Evolutionary conservation across 225 moss, liverwort and hornwort genomes (phyloP), one percentile per base, ranked within the genome.

Genomic region (Takakia lepidozioides): DNA sequence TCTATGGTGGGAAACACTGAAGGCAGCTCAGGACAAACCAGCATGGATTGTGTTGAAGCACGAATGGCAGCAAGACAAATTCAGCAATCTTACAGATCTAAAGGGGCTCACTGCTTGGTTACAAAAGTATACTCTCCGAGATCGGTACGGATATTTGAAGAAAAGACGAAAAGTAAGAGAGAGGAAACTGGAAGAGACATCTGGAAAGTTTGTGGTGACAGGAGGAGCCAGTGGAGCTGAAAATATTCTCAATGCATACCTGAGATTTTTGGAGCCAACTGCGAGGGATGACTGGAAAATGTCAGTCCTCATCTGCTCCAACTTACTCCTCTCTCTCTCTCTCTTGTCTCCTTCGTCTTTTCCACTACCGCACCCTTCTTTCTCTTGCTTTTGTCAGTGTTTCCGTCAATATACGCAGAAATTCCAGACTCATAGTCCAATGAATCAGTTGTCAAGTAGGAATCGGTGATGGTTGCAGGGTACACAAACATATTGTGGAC

Each of bases 211-310:
- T 52, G 56, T 64, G 18, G 19, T 73, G 24, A 74, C 41, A 49
- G 84, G 78, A 63, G 95, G 85, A 67, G 87, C 80, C 25, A 80
- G 73, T 48, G 85, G 75, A 60, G 95, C 85, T 23, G 62, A 80
- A 40, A 74, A 67, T 19, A 54, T 71, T 46, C 64, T 98, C 19
- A 70, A 70, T 56, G 64, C 36, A 28, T 98, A 87, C 36, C 38
- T 98, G 38, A 72, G 60, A 48, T 72, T 70, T 46, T 48, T 78
- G 55, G 85, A 91, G 73, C 48, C 78, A 53, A 68, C 61, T 21
- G 65, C 54, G 49, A 54, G 49, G 55, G 64, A 57, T 49, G 72
- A 80, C 54, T 78, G 58, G 55, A 66, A 78, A 62, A 61, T 77
- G 91, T 95, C 38, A 55, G 93, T 68, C 64, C 24, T 48, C 38